Evolutionary conservation across 805 yeast genomes (phyloP).

Genomic region (Torulaspora delbrueckii): DNA sequence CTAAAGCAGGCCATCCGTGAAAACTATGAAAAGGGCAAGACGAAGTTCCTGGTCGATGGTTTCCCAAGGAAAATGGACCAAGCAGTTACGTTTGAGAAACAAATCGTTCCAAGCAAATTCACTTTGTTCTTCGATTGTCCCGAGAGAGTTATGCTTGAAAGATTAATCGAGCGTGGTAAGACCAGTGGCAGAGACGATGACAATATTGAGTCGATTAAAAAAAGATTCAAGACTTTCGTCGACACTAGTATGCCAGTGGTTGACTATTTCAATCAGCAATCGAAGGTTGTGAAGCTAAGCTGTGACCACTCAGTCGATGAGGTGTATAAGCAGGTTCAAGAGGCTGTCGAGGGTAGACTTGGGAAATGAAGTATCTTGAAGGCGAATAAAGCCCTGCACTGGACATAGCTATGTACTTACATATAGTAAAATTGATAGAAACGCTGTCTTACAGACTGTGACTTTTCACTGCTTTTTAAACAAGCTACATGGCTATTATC

Average conservation of each 20-base stretch:
- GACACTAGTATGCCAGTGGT: slow-evolving; percentile 95
- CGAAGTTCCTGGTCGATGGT: slow-evolving; percentile 81
- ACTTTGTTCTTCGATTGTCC: slow-evolving; percentile 79
- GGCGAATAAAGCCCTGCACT: background rate
- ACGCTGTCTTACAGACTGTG: no score
- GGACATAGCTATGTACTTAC: background rate
- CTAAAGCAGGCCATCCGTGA: slow-evolving; percentile 73
- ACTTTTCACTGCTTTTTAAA: background rate
- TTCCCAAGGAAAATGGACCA: slow-evolving; percentile 99
- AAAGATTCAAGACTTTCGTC: slow-evolving; percentile 79
- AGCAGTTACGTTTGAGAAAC: slow-evolving; percentile 64
- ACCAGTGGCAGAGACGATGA: slow-evolving; percentile 94
- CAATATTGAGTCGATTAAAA: slow-evolving; percentile 82
- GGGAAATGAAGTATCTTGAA: background rate
- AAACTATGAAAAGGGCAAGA: slow-evolving; percentile 45
- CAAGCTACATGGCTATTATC: background rate
- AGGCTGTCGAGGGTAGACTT: slow-evolving; percentile 50
- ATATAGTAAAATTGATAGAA: background rate
- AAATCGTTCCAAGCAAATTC: slow-evolving; percentile 64
- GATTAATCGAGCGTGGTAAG: slow-evolving; percentile 86
- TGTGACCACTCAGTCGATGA: slow-evolving; percentile 79
- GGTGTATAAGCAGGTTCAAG: slow-evolving; percentile 66
- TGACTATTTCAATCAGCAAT: slow-evolving; percentile 65
- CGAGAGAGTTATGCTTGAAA: slow-evolving; percentile 72
- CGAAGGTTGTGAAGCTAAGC: slow-evolving; percentile 67